Conservation (phyloP, 257 asterid species). For the Lithospermum erythrorhizon region DNA sequence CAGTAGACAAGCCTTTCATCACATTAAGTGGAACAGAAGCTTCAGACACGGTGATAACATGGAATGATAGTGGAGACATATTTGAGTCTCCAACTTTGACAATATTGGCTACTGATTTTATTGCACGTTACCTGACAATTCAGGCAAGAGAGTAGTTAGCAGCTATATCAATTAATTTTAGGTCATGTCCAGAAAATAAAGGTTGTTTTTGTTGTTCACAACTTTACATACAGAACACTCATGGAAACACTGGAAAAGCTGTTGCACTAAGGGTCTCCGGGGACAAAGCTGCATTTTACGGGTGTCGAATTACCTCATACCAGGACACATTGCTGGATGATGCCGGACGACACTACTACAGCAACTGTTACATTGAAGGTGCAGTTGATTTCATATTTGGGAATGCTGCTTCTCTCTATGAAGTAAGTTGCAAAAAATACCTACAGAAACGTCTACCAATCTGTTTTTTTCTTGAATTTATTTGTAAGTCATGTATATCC, state of each 20-base stretch:
- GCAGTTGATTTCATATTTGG: conserved; percentile 46
- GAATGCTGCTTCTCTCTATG: conserved; percentile 38
- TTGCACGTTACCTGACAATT: conserved; percentile 29
- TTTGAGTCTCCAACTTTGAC: conserved; percentile 33
- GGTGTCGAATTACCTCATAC: conserved; percentile 29
- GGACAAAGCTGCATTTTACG: conserved; percentile 36
- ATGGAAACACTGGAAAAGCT: conserved; percentile 26
- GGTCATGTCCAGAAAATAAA: no score
- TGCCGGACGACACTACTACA: conserved; percentile 35
- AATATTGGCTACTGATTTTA: conserved; percentile 36
- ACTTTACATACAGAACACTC: conserved; percentile 24
- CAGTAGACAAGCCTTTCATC: conserved; percentile 33
- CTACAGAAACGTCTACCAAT: no score
- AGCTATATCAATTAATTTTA: no score
- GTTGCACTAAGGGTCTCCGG: conserved; percentile 41
- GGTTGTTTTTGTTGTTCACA: no score
- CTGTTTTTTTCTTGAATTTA: no score
- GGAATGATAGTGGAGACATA: conserved; percentile 24
- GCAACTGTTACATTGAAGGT: conserved; percentile 40
- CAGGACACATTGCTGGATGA: conserved; percentile 46
- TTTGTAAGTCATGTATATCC: no score
- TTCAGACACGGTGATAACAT: conserved; percentile 16
- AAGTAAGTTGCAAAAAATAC: conserved; percentile 20
- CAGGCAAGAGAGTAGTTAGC: conserved; percentile 14
- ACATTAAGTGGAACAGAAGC: conserved; percentile 25